Evolutionary conservation across 2,329 filamentous ascomycete genomes (phyloP), one percentile per base, ranked within the genome.

Genomic region (Dichotomopilus funicola): DNA sequence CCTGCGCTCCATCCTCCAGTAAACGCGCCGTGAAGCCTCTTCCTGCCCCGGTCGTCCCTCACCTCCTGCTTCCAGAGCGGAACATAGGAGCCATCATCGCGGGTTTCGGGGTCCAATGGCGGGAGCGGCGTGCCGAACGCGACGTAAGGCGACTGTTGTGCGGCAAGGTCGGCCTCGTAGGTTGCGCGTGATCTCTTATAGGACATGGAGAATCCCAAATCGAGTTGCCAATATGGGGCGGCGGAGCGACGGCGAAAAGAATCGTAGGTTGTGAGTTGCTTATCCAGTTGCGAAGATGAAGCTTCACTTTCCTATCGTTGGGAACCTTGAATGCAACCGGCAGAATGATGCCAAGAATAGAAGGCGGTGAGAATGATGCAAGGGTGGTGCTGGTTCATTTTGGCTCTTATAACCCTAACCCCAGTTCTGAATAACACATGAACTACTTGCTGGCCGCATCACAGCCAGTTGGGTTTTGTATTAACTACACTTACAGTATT

Each of bases 51-150:
- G 68, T 96, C 94, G 72, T 99, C 94, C 57, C 87, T 88, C 69
- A 95, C 91, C 68, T 96, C 92, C 76, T 99, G 94, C 75, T 97
- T 96, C 91, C 94, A 97, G n/a, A 96, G 73, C 0, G 94, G 94
- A 12, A 96, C 82, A 68, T 91, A 97, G 42, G 89, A 90, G 59
- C 91, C 92, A 74, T 96, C 89, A 70, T 97, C 91, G 65, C 90
- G 86, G 40, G 82, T 78, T 19, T 89, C 82, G 49, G 86, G 78
- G 66, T 95, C 89, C 58, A 83, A 75, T 3, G 88, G 82, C 1
- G 91, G 91, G 12, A 99, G 78, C 7, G 91, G 86, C 2, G 90
- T 96, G 67, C 94, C 94, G 69, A 87, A 95, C 55, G 87, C 68
- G 54, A 87, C 88, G 70, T 84, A 95, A 0, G 88, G 86, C 11